Conservation (phyloP, 1,284 basidiomycete species). For the Ceratobasidium sp. region DNA sequence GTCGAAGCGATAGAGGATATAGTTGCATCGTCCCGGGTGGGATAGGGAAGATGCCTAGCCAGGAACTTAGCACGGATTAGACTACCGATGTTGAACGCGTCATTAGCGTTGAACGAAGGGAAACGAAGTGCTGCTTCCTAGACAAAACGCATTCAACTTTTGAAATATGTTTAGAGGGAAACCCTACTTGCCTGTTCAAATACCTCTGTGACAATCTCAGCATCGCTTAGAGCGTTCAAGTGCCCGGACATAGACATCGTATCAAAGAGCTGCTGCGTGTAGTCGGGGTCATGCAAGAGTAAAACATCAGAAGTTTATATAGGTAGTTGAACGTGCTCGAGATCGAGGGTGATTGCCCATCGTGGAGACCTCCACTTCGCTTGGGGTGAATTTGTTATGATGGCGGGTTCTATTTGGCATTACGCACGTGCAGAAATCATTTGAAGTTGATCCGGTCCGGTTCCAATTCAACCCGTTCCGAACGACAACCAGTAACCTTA, state of each 20-base stretch:
- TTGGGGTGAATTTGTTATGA: constrained; percentile 7
- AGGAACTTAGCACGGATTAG: constrained; percentile 48
- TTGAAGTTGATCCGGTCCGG: constrained; percentile 40
- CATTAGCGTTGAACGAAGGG: constrained; percentile 47
- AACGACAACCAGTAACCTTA: constrained; percentile 14
- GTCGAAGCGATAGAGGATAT: constrained; percentile 30
- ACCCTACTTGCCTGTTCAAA: constrained; percentile 25
- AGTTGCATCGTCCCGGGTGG: constrained; percentile 27
- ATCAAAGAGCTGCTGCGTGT: not conserved
- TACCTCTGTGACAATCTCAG: constrained; percentile 39
- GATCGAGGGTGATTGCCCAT: constrained; percentile 37
- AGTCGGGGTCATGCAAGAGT: not conserved
- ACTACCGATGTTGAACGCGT: constrained; percentile 49
- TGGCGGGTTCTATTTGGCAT: constrained; percentile 38
- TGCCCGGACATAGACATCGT: constrained; percentile 2
- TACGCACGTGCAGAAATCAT: constrained; percentile 15
- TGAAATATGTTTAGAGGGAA: not conserved
- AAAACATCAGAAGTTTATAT: not conserved
- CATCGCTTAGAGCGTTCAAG: constrained; percentile 20
- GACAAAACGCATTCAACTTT: not conserved
- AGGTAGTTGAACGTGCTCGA: not conserved
- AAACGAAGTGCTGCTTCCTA: constrained; percentile 49
- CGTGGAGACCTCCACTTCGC: constrained; percentile 38
- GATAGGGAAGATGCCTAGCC: constrained; percentile 11
- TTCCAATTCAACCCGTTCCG: not conserved